A percentile compares a stretch with the other conserved stretches of the same genome.
phyloP scores from a whole-genome alignment of 1,139 yeast genomes.

The Meyerozyma athensensis region DNA sequence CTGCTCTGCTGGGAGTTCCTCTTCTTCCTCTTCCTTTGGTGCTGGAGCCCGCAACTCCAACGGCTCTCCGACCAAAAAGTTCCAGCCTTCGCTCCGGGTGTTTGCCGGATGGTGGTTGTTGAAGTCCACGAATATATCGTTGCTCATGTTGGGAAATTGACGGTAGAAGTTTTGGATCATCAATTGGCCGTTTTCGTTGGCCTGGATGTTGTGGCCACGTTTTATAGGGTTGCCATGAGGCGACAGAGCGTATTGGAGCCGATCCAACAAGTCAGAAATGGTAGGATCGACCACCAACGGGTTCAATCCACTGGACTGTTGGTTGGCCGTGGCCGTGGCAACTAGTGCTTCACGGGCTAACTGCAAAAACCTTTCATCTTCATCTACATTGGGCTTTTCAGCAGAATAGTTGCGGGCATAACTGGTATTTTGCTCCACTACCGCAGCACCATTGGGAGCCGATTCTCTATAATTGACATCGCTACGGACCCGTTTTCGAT shows the following conservation, averaged over 20 bases:
- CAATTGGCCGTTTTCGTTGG: constrained; percentile 40
- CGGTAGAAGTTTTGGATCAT: constrained; percentile 42
- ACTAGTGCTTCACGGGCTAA: constrained; percentile 16
- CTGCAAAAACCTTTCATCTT: constrained; percentile 15
- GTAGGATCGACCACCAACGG: constrained; percentile 44
- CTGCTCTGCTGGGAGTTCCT: constrained; percentile 7
- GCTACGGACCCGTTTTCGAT: constrained; percentile 1
- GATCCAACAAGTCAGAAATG: constrained; percentile 43
- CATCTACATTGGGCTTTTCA: no score
- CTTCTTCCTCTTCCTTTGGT: constrained; percentile 10
- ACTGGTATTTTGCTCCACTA: neutral
- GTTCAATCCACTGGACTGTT: neutral
- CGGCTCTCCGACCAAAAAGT: constrained; percentile 31
- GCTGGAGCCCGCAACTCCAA: constrained; percentile 10
- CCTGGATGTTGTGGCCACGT: constrained; percentile 28
- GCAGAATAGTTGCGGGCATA: neutral
- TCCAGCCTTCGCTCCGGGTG: constrained; percentile 29
- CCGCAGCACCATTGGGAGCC: neutral
- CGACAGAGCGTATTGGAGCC: constrained; percentile 50
- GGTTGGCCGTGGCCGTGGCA: constrained; percentile 9
- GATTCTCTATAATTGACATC: neutral
- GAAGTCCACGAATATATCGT: constrained; percentile 28
- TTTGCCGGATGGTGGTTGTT: constrained; percentile 12
- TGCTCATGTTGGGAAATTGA: constrained; percentile 41
- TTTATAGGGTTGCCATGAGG: constrained; percentile 51